Base-by-base conservation (phyloP, 2,329 filamentous ascomycete species). In the Phyllosticta ampelicida region DNA sequence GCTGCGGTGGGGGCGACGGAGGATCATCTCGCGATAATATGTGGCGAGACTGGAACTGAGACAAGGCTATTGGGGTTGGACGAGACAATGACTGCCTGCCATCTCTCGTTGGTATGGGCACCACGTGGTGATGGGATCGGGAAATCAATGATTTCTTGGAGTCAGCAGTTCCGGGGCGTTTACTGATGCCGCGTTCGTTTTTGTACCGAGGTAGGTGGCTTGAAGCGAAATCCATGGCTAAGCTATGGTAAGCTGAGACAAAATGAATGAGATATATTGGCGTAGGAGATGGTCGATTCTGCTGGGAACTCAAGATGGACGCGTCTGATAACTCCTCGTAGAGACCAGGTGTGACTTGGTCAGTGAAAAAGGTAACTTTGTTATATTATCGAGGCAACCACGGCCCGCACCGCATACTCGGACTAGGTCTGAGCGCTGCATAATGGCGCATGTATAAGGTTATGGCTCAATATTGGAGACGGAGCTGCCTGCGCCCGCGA, bases 1-100 rank as follows among this genome's bases (percentile, higher is more conserved):
- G 71, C 60, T 72, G 70, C 29, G 71, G 70, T 23, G 71, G 71
- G 26, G 71, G 71, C 26, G 71, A 72, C 28, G 71, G 71, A 9
- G 71, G 69, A 48, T 74, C 71, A 20, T 70, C 69, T 62, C 68
- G 67, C 55, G 70, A 71, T 26, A 59, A 53, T 23, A 66, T 59
- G 54, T 64, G 64, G 30, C 62, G 61, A 20, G 21, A 26, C 36
- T 44, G 36, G 13, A 16, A 44, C 11, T 44, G 36, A 44, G 16
- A 44, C 36, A 44, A 8, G 11, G 13, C 36, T n/a, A 6, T 44
- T 16, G 36, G 8, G 23, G n/a, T n/a, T n/a, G n/a, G n/a, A n/a
- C 36, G 36, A 36, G 30, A 44, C 36, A 16, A n/a, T 16, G 6
- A n/a, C 3, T 26, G 3, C 13, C 36, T n/a, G 36, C 36, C 36